A percentile compares a stretch with the other conserved stretches of the same genome.
Evolutionary conservation across 2,329 filamentous ascomycete genomes (phyloP).

Genomic region (Colletotrichum sp.): DNA sequence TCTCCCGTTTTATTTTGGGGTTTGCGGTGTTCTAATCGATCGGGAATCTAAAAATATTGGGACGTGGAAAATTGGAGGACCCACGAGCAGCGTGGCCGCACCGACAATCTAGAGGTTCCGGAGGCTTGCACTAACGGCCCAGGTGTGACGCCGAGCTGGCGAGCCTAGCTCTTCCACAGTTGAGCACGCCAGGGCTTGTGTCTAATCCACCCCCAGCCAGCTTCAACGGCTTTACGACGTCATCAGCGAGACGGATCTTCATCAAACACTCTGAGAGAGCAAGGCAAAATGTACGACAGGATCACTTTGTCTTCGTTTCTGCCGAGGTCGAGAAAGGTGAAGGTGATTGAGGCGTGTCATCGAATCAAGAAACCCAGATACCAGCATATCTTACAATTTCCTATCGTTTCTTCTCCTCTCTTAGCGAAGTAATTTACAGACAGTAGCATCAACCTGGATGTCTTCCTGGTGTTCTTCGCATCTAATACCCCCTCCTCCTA

Average conservation of each 20-base stretch:
- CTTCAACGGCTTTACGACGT: background rate
- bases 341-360: background rate
- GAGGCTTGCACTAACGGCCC: background rate
- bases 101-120: background rate
- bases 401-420: background rate
- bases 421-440: background rate
- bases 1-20: background rate
- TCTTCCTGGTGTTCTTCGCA: background rate
- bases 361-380: background rate
- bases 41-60: background rate
- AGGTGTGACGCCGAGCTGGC: background rate
- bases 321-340: background rate
- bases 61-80: background rate
- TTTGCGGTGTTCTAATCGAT: background rate
- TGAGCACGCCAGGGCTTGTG: background rate
- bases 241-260: background rate
- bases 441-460: background rate
- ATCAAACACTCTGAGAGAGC: background rate
- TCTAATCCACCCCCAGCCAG: background rate
- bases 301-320: background rate
- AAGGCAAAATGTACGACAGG: background rate
- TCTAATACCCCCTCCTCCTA: background rate
- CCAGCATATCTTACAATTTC: background rate
- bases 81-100: slow-evolving; percentile 1
- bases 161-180: background rate